phyloP scores from a whole-genome alignment of 768 basidiomycete species.

The Hygrocybe punicea region DNA sequence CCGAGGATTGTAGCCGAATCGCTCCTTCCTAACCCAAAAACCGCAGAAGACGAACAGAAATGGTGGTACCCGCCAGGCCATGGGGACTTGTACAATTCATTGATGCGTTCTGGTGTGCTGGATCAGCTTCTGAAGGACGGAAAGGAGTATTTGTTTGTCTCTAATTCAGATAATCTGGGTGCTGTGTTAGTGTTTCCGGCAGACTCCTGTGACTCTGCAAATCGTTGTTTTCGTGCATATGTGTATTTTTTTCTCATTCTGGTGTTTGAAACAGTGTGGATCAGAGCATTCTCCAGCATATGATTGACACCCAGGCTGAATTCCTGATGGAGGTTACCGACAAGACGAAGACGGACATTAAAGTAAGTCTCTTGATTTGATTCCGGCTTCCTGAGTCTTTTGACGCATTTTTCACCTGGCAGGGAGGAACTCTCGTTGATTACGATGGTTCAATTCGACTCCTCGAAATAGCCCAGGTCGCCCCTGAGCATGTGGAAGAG shows the following conservation, averaged over 20 bases:
- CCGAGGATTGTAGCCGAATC: slow-evolving; percentile 90
- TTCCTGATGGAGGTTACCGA: slow-evolving; percentile 96
- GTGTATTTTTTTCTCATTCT: slow-evolving; percentile 43
- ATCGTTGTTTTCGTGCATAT: slow-evolving; percentile 9
- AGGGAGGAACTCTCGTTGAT: slow-evolving; percentile 87
- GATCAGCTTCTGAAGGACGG: slow-evolving; percentile 86
- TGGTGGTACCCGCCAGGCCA: slow-evolving; percentile 97
- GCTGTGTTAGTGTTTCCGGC: slow-evolving; percentile 74
- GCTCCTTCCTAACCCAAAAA: slow-evolving; percentile 77
- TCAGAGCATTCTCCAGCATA: slow-evolving; percentile 79
- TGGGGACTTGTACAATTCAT: slow-evolving; percentile 92
- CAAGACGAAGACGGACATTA: slow-evolving; percentile 74
- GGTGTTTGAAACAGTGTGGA: slow-evolving; percentile 54
- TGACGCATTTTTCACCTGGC: neutral
- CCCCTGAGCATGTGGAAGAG: slow-evolving; percentile 88
- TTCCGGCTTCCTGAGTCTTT: neutral
- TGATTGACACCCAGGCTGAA: slow-evolving; percentile 77
- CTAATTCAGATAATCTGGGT: slow-evolving; percentile 96
- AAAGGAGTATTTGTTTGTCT: slow-evolving; percentile 96
- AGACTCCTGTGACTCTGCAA: slow-evolving; percentile 63
- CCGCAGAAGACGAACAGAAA: slow-evolving; percentile 78
- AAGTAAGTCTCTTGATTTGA: slow-evolving; percentile 60
- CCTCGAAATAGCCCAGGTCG: slow-evolving; percentile 93
- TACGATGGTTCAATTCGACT: slow-evolving; percentile 86
- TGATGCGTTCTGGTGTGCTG: slow-evolving; percentile 85